Base-by-base conservation (phyloP, 371 early-diverging fungal genomes). In the Mortierella sp. region DNA sequence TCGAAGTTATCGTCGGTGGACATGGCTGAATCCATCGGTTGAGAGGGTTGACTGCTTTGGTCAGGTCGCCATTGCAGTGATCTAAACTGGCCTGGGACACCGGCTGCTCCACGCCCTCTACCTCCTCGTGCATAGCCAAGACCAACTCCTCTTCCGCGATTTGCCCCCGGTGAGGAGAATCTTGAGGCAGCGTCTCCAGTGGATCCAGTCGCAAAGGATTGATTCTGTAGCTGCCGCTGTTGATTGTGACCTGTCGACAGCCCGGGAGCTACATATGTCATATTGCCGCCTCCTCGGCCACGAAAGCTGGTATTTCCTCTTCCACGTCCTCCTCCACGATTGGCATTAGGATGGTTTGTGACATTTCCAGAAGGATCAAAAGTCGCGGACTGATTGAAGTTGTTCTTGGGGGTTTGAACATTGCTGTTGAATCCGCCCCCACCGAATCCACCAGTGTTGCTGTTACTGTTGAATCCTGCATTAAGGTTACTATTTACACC, bases 41-140 rank as follows among this genome's bases (percentile, higher is more conserved):
- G 52, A 23, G 27, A 41, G 19, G 49, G 37, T 12, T 56, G 57
- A 47, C 14, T 12, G 32, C 32, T 23, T 46, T 52, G 53, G 4
- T 48, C 61, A 42, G 65, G 44, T 9, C 66, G 72, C 65, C 66
- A 72, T 34, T 72, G 65, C 15, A 72, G 30, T 4, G 72, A 72
- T 15, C 49, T 37, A 48, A n/a, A 65, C 24, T 64, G 72, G 28
- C 72, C 72, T 15, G 60, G 56, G 6, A 28, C 42, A 30, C 58
- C 56, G n/a, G n/a, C n/a, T 37, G 41, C 54, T 2, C 47, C 48
- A 1, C 65, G 56, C 21, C 65, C 65, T 15, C 66, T 52, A 21
- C 59, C 59, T 15, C 66, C 59, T n/a, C 72, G 51, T 12, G 65
- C 66, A 15, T 60, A 32, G 6, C 56, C 19, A 23, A 24, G 27